Percentiles rank a stretch among this genome's conserved stretches.
These are phyloP conservation scores for Leucocoprinus leucothites DNA, from an alignment of 768 basidiomycete genomes.

Conservation along the genomic window DNA sequence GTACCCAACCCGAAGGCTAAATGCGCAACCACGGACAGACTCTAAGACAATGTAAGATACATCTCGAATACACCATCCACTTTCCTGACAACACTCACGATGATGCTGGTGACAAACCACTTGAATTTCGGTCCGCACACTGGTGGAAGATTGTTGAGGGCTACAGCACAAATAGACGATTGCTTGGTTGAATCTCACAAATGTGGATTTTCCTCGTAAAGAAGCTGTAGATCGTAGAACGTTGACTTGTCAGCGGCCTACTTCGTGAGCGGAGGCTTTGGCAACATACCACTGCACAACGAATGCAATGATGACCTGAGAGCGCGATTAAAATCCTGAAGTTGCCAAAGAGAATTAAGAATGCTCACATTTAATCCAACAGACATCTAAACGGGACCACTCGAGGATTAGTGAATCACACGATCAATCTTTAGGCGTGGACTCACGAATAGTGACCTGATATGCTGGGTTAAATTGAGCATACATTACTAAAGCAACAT, in stretches of 20 bases:
- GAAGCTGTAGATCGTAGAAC: conserved; percentile 22
- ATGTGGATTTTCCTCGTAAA: conserved; percentile 30
- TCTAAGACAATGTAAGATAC: conserved; percentile 17
- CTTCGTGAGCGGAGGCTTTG: background rate
- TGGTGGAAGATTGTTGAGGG: conserved; percentile 8
- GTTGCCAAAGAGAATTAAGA: background rate
- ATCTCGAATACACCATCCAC: background rate
- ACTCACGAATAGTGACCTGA: conserved; percentile 37
- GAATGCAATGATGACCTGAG: conserved; percentile 25
- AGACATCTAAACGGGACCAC: conserved; percentile 18
- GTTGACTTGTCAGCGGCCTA: background rate
- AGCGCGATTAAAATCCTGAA: background rate
- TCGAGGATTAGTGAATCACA: background rate
- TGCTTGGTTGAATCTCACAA: conserved; percentile 18
- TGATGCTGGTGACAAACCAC: conserved; percentile 28
- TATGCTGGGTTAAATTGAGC: too few relatives aligned
- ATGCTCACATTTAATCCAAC: conserved; percentile 22
- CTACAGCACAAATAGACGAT: background rate
- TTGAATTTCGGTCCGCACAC: conserved; percentile 27
- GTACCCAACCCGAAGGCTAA: conserved; percentile 36
- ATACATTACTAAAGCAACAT: too few relatives aligned
- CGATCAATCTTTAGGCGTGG: background rate
- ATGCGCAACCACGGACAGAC: conserved; percentile 23
- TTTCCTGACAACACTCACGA: conserved; percentile 21
- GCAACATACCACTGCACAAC: conserved; percentile 28